phyloP scores from a whole-genome alignment of 257 asterid genomes.

The Solanum arcanum region DNA sequence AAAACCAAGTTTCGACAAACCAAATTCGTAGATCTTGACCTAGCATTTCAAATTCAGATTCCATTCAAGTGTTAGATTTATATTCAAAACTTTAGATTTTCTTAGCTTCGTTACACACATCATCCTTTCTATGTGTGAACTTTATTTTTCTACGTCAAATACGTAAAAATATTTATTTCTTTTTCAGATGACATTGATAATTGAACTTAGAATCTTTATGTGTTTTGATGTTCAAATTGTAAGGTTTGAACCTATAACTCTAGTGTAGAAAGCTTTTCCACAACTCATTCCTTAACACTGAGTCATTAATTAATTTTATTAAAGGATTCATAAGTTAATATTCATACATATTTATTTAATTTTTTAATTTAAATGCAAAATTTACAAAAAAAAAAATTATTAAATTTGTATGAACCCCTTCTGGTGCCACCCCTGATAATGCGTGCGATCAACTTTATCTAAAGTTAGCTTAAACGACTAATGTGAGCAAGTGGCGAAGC shows the following conservation, averaged over 20 bases:
- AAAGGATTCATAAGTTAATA: neutral
- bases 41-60: neutral
- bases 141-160: neutral
- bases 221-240: neutral
- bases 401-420: accelerated
- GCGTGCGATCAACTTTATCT: neutral
- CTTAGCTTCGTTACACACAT: neutral
- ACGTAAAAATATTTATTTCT: neutral
- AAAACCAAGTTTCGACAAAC: neutral
- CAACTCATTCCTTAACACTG: neutral
- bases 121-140: neutral
- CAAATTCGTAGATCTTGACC: neutral
- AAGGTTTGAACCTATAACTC: neutral
- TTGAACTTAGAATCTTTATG: neutral
- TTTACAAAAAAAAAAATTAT: no score
- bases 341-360: no score
- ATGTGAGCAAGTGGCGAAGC: neutral
- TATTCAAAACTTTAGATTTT: neutral
- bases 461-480: neutral
- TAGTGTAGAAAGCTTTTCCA: no score
- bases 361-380: no score
- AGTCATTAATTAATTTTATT: neutral
- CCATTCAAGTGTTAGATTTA: neutral
- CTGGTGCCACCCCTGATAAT: no score
- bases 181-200: neutral